These are phyloP conservation scores for Cladophialophora yegresii DNA, from an alignment of 2,329 filamentous ascomycete genomes.

Conservation along the genomic window DNA sequence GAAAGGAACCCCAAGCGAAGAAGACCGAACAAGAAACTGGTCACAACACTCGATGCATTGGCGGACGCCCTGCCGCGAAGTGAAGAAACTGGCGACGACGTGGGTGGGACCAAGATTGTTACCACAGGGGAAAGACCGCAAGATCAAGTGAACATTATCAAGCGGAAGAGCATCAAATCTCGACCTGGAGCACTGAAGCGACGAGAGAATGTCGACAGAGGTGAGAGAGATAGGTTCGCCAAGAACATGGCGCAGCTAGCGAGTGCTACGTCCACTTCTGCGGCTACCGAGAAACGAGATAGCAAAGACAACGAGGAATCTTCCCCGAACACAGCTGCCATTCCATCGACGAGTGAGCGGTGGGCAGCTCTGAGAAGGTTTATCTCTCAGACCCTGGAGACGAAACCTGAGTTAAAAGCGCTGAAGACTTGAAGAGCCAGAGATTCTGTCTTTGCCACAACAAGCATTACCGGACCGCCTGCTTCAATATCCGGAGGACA, in stretches of 20 bases:
- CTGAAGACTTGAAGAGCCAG: conserved; percentile 17
- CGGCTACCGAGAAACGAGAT: not conserved
- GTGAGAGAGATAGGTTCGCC: conserved; percentile 81
- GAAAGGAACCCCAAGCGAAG: conserved; percentile 58
- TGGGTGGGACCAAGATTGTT: conserved; percentile 39
- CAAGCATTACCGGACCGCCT: not conserved
- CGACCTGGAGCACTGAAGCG: conserved; percentile 78
- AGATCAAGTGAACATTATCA: conserved; percentile 66
- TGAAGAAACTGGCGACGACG: conserved; percentile 49
- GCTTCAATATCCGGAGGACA: not conserved
- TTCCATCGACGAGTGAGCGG: conserved; percentile 56
- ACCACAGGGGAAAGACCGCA: conserved; percentile 33
- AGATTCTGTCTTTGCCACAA: not conserved
- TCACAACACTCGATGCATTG: conserved; percentile 71
- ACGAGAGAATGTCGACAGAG: conserved; percentile 75
- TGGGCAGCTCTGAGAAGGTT: conserved; percentile 83
- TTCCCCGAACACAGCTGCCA: not conserved
- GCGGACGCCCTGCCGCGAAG: conserved; percentile 75
- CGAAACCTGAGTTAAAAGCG: conserved; percentile 49
- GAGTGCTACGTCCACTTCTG: conserved; percentile 6
- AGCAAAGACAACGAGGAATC: conserved; percentile 24
- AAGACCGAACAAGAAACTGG: conserved; percentile 74
- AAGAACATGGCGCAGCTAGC: conserved; percentile 75
- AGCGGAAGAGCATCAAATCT: conserved; percentile 72
- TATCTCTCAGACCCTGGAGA: conserved; percentile 85